Evolutionary conservation across 2,329 filamentous ascomycete genomes (phyloP), one percentile per base, ranked within the genome.

Genomic region (Calonectria pseudoturangicola): DNA sequence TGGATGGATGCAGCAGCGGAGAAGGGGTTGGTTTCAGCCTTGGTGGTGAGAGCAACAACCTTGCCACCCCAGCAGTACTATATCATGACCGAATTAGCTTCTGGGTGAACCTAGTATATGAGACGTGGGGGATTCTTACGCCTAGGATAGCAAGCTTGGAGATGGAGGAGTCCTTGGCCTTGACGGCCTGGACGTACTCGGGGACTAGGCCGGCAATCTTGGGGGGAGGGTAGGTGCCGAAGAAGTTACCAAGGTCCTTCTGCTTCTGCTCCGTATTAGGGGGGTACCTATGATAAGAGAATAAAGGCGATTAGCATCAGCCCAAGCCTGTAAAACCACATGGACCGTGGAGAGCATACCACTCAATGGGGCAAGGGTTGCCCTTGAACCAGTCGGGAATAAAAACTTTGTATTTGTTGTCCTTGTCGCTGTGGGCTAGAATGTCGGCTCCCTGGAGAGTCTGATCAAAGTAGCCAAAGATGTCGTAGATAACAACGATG

Each of bases 311-410:
- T 39, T 18, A 58, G 54, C 1, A 60, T 41, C 2, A 12, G 28
- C 4, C 9, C 3, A 41, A 12, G 28, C 67, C 39, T 4, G 21
- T 8, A 16, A 39, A 36, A 21, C n/a, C 8, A 18, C 33, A 39
- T 3, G 3, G 25, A 33, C 21, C 21, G 7, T 41, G 15, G 36
- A 41, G 27, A 16, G 28, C 79, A 78, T 75, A 83, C 90, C 89
- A 84, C 80, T 86, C 86, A 82, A 92, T 88, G 63, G 86, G 84
- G 79, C 85, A 85, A 2, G 94, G 93, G 76, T 90, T 88, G 82
- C 94, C 95, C 73, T 94, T 90, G 87, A 98, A 98, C 89, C 94
- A 96, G 86, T 98, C 96, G 33, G 96, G 96, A 75, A 98, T 96
- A 85, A 96, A 95, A 77, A 98, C 94, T 78, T 92, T 92, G 87